Base-by-base conservation (phyloP, 1,284 basidiomycete genomes). In the Psilocybe mexicana region DNA sequence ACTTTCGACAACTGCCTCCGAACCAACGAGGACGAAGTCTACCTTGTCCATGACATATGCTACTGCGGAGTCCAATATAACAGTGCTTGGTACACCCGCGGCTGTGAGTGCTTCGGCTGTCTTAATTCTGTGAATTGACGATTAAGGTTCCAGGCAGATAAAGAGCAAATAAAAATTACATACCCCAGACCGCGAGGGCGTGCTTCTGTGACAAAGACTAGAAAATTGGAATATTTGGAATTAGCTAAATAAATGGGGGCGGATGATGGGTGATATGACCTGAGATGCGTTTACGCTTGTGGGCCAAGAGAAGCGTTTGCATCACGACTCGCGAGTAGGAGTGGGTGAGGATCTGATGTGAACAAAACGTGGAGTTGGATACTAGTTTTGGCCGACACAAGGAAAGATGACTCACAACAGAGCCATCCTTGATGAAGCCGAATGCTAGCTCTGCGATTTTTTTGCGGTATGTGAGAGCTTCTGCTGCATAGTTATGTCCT, bases 21-120 rank as follows among this genome's bases (percentile, higher is more conserved):
- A 95, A 7, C 96, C 96, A 25, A 98, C 94, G 43, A 99, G 84
- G 47, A 96, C 93, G 68, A 98, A 88, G 73, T 99, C 94, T 14
- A 94, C 89, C 65, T 93, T 90, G 65, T 96, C 93, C 90, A 99
- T 98, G 62, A 94, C 87, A 76, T 98, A 99, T 23, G 94, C 94
- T 3, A 98, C 95, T 1, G 96, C 96, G 7, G 94, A 94, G 75
- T 99, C 97, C 56, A 99, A 83, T 7, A 99, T 89, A 56, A 99
- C 90, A 1, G 93, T 94, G 74, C 93, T 96, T 3, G 96, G 95
- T 61, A 99, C 93, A 2, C 95, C 95, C 14, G 88, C 90, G 30
- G 87, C 86, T 8, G 87, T 90, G 47, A 97, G 80, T 55, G 86
- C 82, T 66, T 94, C 86, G 67, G 93, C 88, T n/a, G 95, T 96